Conservation (phyloP, 257 asterid species). For the Capsicum chinense region DNA sequence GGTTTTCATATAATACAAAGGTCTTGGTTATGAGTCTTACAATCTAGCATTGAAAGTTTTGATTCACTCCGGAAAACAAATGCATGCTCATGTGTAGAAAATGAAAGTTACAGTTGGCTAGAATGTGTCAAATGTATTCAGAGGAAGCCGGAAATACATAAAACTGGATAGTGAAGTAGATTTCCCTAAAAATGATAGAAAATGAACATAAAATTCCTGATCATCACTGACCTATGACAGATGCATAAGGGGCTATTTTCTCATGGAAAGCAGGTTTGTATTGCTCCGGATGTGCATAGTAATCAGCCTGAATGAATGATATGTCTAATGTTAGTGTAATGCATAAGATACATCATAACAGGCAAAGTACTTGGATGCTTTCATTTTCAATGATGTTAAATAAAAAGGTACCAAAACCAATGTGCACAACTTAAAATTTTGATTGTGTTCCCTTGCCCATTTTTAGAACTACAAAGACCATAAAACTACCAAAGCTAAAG, state of each 20-base stretch:
- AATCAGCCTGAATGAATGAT: conserved; percentile 68
- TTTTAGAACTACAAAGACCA: conserved; percentile 20
- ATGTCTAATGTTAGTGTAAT: background rate
- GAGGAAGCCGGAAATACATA: background rate
- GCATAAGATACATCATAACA: background rate
- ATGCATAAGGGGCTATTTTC: conserved; percentile 82
- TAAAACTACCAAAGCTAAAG: conserved; percentile 1
- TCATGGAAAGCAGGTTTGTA: conserved; percentile 78
- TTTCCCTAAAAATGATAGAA: background rate
- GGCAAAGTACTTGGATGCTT: background rate
- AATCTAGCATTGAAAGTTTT: background rate
- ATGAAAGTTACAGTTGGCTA: background rate
- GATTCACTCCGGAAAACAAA: conserved; percentile 18
- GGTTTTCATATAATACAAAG: background rate
- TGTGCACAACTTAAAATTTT: conserved; percentile 9
- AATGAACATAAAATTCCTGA: background rate
- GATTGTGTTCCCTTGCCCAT: background rate
- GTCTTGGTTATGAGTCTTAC: conserved; percentile 1
- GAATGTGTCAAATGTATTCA: background rate
- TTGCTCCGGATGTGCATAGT: conserved; percentile 91
- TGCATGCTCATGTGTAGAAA: background rate
- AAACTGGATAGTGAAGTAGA: background rate
- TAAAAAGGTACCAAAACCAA: background rate
- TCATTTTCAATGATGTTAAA: conserved; percentile 20
- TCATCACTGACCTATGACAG: conserved; percentile 75